A percentile compares a stretch with the other conserved stretches of the same genome.
Evolutionary conservation across 495 filamentous ascomycete genomes (phyloP).

Genomic region (Terfezia boudieri): DNA sequence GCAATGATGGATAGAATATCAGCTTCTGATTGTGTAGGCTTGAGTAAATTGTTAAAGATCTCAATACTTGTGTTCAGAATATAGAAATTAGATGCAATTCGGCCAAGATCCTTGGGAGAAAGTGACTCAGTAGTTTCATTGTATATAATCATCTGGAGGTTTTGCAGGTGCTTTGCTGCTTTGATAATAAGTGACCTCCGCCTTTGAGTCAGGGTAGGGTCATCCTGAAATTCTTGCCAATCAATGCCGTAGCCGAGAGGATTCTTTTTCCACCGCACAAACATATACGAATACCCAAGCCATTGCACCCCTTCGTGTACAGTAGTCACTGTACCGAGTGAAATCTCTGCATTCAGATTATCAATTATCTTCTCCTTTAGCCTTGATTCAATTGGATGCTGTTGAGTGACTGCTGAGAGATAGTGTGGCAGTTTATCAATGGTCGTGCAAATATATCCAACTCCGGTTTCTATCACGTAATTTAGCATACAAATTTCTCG

Average conservation of each 20-base stretch:
- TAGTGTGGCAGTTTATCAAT: conserved; percentile 87
- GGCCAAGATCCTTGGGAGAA: conserved; percentile 74
- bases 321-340: conserved; percentile 83
- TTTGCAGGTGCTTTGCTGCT: conserved; percentile 61
- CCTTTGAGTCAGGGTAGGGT: conserved; percentile 62
- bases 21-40: conserved; percentile 53
- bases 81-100: conserved; percentile 94
- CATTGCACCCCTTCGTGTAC: conserved; percentile 86
- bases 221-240: conserved; percentile 69
- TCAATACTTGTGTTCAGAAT: conserved; percentile 80
- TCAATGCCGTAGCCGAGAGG: conserved; percentile 90
- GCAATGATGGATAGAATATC: conserved; percentile 89
- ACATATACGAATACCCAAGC: conserved; percentile 95
- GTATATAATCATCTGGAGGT: conserved; percentile 97
- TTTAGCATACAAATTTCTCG: not conserved
- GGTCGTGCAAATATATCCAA: conserved; percentile 91
- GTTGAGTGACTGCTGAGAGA: conserved; percentile 74
- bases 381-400: conserved; percentile 84
- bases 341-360: conserved; percentile 89
- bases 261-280: conserved; percentile 83
- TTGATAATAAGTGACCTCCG: conserved; percentile 64
- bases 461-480: conserved; percentile 42
- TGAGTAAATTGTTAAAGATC: conserved; percentile 88
- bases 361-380: conserved; percentile 83
- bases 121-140: conserved; percentile 83